phyloP scores from a whole-genome alignment of 768 basidiomycete species.

The Galerina sulciceps region DNA sequence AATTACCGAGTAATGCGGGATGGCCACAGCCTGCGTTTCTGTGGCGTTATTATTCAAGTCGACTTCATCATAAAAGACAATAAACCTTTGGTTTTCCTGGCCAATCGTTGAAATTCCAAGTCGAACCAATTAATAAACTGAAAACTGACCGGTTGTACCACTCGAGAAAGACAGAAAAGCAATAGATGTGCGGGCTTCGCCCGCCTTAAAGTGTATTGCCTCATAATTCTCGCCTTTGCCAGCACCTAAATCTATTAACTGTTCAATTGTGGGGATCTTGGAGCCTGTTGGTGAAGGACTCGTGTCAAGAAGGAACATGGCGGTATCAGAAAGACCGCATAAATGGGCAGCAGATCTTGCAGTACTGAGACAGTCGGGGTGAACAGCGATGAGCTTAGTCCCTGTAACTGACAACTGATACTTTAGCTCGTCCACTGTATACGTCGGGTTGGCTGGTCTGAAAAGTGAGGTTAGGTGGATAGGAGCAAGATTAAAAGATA shows the following conservation, averaged over 20 bases:
- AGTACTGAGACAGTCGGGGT: constrained; percentile 45
- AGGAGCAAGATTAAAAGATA: neutral
- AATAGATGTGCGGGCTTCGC: constrained; percentile 63
- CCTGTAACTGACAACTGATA: constrained; percentile 57
- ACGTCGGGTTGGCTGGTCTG: constrained; percentile 68
- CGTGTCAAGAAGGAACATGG: constrained; percentile 42
- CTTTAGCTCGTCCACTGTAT: constrained; percentile 57
- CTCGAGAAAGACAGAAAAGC: constrained; percentile 78
- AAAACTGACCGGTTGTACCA: constrained; percentile 68
- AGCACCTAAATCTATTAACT: constrained; percentile 49
- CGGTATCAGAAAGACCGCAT: constrained; percentile 44
- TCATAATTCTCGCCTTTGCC: constrained; percentile 39
- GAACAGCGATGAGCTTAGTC: constrained; percentile 51
- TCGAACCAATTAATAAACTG: neutral
- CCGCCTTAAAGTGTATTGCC: constrained; percentile 51
- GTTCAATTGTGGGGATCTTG: constrained; percentile 38
- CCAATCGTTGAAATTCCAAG: neutral
- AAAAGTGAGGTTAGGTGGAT: constrained; percentile 10
- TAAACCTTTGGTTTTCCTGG: constrained; percentile 24
- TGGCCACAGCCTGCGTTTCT: constrained; percentile 55
- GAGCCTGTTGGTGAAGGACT: constrained; percentile 12
- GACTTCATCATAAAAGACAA: neutral
- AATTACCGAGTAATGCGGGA: constrained; percentile 69
- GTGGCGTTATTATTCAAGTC: neutral
- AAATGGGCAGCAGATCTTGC: constrained; percentile 48